These are phyloP conservation scores for Boletus huronensis DNA, from an alignment of 768 basidiomycete species.

Conservation along the genomic window DNA sequence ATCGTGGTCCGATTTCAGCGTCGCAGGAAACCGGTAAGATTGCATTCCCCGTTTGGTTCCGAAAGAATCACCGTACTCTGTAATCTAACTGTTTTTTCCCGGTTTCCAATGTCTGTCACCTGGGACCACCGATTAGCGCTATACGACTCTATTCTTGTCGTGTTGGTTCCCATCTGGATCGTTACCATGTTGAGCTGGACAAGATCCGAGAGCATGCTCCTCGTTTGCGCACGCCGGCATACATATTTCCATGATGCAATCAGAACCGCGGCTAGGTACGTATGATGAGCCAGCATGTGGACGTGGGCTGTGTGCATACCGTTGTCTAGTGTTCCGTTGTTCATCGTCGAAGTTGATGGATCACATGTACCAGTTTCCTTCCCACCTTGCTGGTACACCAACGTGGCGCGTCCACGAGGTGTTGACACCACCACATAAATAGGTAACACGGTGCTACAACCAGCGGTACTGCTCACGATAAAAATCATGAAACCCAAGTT, in stretches of 20 bases:
- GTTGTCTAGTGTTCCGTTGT: background rate
- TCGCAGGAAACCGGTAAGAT: background rate
- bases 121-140: background rate
- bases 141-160: background rate
- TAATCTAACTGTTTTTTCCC: background rate
- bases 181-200: background rate
- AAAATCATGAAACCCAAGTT: conserved; percentile 4
- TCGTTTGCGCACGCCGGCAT: background rate
- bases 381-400: background rate
- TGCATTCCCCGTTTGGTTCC: background rate
- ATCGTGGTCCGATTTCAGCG: background rate
- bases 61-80: background rate
- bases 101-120: background rate
- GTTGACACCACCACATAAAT: background rate
- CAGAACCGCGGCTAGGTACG: background rate
- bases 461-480: background rate
- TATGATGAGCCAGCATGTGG: conserved; percentile 3
- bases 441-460: background rate
- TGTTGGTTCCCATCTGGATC: background rate
- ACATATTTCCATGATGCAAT: background rate
- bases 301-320: background rate
- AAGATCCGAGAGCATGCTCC: background rate
- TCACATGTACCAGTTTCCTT: background rate
- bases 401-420: background rate
- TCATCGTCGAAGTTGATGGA: background rate